Percentiles rank a stretch among this genome's conserved stretches.
Evolutionary conservation across 257 asterid species (phyloP).

Genomic region (Gardenia jasminoides): DNA sequence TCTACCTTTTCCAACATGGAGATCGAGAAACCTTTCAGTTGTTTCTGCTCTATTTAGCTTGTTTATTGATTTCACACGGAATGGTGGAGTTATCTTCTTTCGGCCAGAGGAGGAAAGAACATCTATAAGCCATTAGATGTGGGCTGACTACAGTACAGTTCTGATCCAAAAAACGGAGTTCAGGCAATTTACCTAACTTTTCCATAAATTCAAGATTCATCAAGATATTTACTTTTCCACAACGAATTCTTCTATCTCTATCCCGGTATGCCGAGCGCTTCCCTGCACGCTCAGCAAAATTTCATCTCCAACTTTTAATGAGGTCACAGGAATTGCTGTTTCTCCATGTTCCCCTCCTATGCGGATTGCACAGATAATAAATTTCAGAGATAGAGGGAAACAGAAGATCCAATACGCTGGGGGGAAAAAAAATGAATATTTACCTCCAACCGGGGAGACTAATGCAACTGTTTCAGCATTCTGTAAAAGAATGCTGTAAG

Average conservation of each 20-base stretch:
- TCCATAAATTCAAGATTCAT: background rate
- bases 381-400: background rate
- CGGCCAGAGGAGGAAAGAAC: background rate
- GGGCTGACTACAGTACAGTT: background rate
- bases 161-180: background rate
- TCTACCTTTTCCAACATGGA: no score
- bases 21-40: no score
- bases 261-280: conserved; percentile 88
- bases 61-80: background rate
- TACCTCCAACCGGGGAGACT: conserved; percentile 63
- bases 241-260: conserved; percentile 76
- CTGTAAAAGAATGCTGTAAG: conserved; percentile 72
- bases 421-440: background rate
- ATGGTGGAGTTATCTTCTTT: background rate
- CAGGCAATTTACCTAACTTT: background rate
- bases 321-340: conserved; percentile 62
- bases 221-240: conserved; percentile 57
- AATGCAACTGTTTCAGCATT: conserved; percentile 88
- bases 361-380: background rate
- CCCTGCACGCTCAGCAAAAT: conserved; percentile 66
- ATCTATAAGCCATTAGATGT: background rate
- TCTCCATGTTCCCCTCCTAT: conserved; percentile 34
- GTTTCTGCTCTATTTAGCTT: background rate
- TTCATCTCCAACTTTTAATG: conserved; percentile 71
- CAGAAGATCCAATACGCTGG: background rate